Evolutionary conservation across 2,329 filamentous ascomycete genomes (phyloP).

Genomic region (Neocatenulostroma microsporum): DNA sequence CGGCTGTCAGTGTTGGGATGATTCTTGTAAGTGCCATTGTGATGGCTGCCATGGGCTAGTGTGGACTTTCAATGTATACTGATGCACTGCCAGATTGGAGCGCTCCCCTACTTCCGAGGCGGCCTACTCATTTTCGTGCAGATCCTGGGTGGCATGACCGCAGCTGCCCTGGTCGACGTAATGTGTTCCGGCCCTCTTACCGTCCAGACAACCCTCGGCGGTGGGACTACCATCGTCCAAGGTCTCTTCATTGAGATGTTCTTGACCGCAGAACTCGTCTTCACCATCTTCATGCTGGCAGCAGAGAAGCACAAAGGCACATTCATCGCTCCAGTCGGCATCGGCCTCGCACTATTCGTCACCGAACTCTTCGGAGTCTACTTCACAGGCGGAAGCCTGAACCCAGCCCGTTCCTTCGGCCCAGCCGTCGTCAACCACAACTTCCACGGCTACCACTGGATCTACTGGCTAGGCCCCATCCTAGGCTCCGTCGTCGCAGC

Average conservation of each 20-base stretch:
- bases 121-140: slow-evolving; percentile 30
- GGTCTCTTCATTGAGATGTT: slow-evolving; percentile 37
- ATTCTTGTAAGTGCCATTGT: slow-evolving; percentile 13
- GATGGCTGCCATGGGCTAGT: neutral
- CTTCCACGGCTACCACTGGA: slow-evolving; percentile 28
- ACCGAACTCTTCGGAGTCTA: slow-evolving; percentile 36
- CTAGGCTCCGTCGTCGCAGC: slow-evolving; percentile 23
- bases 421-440: slow-evolving; percentile 21
- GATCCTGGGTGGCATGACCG: slow-evolving; percentile 32
- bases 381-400: slow-evolving; percentile 32
- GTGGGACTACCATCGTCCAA: slow-evolving; percentile 30
- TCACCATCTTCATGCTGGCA: slow-evolving; percentile 36
- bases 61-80: neutral
- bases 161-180: slow-evolving; percentile 27
- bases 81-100: slow-evolving; percentile 21
- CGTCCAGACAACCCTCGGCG: slow-evolving; percentile 29
- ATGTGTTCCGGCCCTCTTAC: slow-evolving; percentile 33
- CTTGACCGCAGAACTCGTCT: slow-evolving; percentile 34
- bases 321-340: slow-evolving; percentile 36
- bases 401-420: slow-evolving; percentile 31
- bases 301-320: slow-evolving; percentile 37
- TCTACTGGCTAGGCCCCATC: slow-evolving; percentile 25
- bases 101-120: slow-evolving; percentile 29
- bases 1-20: slow-evolving; percentile 28
- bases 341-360: slow-evolving; percentile 45